These are phyloP conservation scores for Ustanciosporium gigantosporum DNA, from an alignment of 1,284 basidiomycete species.

Conservation along the genomic window DNA sequence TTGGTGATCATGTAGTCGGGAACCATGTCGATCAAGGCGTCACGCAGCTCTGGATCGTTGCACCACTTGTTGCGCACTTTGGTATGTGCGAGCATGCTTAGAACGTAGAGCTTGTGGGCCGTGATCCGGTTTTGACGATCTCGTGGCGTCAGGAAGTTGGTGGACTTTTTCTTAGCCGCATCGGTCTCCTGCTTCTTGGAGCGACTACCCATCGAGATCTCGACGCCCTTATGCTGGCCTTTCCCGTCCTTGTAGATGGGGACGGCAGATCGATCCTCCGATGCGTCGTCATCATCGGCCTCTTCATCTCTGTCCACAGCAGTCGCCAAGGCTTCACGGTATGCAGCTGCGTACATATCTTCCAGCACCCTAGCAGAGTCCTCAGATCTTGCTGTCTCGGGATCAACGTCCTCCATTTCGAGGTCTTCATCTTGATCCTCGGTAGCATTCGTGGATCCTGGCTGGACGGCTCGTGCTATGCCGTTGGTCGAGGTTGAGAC, in stretches of 20 bases:
- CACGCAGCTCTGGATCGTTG: constrained; percentile 78
- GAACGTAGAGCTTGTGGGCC: constrained; percentile 55
- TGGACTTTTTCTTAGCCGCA: constrained; percentile 27
- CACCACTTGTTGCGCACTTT: constrained; percentile 80
- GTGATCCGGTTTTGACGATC: constrained; percentile 53
- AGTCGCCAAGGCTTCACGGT: constrained; percentile 27
- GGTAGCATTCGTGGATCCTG: background rate
- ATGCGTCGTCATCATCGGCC: constrained; percentile 1
- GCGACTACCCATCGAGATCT: constrained; percentile 28
- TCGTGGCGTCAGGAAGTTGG: constrained; percentile 48
- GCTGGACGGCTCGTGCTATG: constrained; percentile 1
- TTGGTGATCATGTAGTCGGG: constrained; percentile 50
- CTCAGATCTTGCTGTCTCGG: constrained; percentile 9
- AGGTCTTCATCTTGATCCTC: constrained; percentile 12
- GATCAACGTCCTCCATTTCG: constrained; percentile 50
- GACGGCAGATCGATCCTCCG: constrained; percentile 1
- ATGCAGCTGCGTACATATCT: constrained; percentile 43
- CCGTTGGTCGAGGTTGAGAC: constrained; percentile 4
- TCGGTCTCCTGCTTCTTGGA: constrained; percentile 11
- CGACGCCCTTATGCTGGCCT: constrained; percentile 37
- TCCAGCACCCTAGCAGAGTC: constrained; percentile 14
- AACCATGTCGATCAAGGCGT: constrained; percentile 44
- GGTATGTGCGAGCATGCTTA: constrained; percentile 77
- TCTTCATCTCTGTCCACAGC: constrained; percentile 16
- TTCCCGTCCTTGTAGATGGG: constrained; percentile 52